Conservation (phyloP, 2,329 filamentous ascomycete species). For the Penicillium verrucosum region DNA sequence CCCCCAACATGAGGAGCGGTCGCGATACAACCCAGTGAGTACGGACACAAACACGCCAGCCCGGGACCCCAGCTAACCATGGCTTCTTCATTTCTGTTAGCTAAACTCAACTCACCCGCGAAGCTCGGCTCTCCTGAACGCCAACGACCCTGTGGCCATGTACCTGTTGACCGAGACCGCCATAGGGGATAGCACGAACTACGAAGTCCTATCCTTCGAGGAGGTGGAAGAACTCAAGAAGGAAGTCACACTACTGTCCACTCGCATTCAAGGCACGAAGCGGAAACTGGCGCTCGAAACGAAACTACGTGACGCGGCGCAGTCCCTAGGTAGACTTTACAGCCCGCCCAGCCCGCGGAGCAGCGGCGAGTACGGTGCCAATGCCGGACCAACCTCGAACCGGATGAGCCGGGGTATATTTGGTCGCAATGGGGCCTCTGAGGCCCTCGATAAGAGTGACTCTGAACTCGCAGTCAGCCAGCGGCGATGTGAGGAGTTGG, state of each 20-base stretch:
- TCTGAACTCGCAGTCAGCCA: slow-evolving; percentile 71
- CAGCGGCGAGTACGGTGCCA: slow-evolving; percentile 40
- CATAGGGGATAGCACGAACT: slow-evolving; percentile 80
- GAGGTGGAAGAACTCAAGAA: slow-evolving; percentile 91
- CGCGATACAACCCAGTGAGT: slow-evolving; percentile 58
- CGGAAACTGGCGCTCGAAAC: slow-evolving; percentile 84
- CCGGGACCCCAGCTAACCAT: slow-evolving; percentile 10
- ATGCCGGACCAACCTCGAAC: slow-evolving; percentile 34
- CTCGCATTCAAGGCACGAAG: slow-evolving; percentile 76
- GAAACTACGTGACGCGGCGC: slow-evolving; percentile 90
- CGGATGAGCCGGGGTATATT: slow-evolving; percentile 53
- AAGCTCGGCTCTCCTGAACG: slow-evolving; percentile 40
- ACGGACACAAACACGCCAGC: neutral
- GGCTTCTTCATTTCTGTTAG: slow-evolving; percentile 50
- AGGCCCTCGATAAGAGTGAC: slow-evolving; percentile 57
- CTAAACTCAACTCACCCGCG: slow-evolving; percentile 45
- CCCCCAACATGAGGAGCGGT: slow-evolving; percentile 53
- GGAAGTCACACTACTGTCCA: slow-evolving; percentile 67
- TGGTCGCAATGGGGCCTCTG: slow-evolving; percentile 40
- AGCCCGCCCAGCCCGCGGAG: slow-evolving; percentile 57
- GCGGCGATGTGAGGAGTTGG: slow-evolving; percentile 80
- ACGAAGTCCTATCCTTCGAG: slow-evolving; percentile 81
- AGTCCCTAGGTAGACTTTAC: slow-evolving; percentile 79
- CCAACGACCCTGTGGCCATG: slow-evolving; percentile 67
- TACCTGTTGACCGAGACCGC: slow-evolving; percentile 93